A percentile compares a stretch with the other conserved stretches of the same genome.
phyloP scores from a whole-genome alignment of 2,329 filamentous ascomycete genomes.

The Rhinocladiella mackenziei region DNA sequence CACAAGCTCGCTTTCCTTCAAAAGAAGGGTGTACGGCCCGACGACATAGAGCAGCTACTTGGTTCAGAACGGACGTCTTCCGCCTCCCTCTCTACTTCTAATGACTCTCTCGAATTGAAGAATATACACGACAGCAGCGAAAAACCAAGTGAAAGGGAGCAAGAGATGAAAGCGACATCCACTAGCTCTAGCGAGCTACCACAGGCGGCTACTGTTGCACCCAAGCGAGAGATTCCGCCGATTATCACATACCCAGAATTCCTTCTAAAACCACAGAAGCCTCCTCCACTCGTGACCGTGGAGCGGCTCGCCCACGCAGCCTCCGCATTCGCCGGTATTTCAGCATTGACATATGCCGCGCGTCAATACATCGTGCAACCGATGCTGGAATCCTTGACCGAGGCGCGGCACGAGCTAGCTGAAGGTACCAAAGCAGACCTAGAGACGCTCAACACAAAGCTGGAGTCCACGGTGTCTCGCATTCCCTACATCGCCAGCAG shows the following conservation, averaged over 20 bases:
- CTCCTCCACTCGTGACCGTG: slow-evolving; percentile 58
- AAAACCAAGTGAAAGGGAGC: slow-evolving; percentile 2
- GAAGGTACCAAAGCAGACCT: slow-evolving; percentile 51
- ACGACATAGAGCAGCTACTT: slow-evolving; percentile 67
- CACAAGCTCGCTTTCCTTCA: slow-evolving; percentile 73
- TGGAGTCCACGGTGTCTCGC: slow-evolving; percentile 50
- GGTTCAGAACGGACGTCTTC: slow-evolving; percentile 35
- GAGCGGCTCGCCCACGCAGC: slow-evolving; percentile 53
- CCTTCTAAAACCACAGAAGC: slow-evolving; percentile 55
- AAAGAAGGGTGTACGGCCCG: slow-evolving; percentile 66
- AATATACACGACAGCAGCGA: slow-evolving; percentile 28
- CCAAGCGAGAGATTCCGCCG: slow-evolving; percentile 49
- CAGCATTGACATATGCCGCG: slow-evolving; percentile 52
- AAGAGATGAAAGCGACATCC: slow-evolving; percentile 1
- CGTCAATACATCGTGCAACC: slow-evolving; percentile 25
- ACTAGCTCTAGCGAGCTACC: slow-evolving; percentile 15
- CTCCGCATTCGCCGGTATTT: slow-evolving; percentile 54
- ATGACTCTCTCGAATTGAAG: slow-evolving; percentile 25
- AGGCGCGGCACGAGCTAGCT: slow-evolving; percentile 56
- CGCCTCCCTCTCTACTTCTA: not conserved
- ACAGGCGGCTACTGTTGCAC: slow-evolving; percentile 12
- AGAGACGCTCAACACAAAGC: slow-evolving; percentile 53
- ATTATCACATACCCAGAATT: slow-evolving; percentile 67
- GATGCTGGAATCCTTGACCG: slow-evolving; percentile 40
- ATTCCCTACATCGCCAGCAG: slow-evolving; percentile 41